These are phyloP conservation scores for Curvularia lunata DNA, from an alignment of 2,329 filamentous ascomycete genomes.

Conservation along the genomic window DNA sequence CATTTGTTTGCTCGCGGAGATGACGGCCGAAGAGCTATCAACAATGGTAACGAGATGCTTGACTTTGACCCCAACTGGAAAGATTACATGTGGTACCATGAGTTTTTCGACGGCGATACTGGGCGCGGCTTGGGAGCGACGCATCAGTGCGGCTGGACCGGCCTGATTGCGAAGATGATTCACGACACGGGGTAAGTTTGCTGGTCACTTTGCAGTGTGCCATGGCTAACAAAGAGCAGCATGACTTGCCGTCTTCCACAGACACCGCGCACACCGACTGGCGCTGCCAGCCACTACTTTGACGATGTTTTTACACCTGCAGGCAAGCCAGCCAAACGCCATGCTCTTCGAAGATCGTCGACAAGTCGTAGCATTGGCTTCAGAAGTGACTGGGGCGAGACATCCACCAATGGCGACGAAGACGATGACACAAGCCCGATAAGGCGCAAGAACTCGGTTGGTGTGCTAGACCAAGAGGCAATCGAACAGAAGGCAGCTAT, in stretches of 20 bases:
- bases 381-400: constrained; percentile 73
- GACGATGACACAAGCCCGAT: constrained; percentile 40
- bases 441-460: constrained; percentile 56
- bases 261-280: constrained; percentile 85
- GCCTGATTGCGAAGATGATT: constrained; percentile 93
- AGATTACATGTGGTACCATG: constrained; percentile 93
- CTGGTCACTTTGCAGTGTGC: not conserved
- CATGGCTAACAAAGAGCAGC: constrained; percentile 52
- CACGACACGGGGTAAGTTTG: constrained; percentile 88
- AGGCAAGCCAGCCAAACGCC: constrained; percentile 53
- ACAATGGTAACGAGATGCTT: constrained; percentile 80
- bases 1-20: constrained; percentile 87
- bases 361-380: constrained; percentile 83
- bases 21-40: constrained; percentile 86
- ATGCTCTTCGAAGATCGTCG: constrained; percentile 75
- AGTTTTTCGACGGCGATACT: constrained; percentile 94
- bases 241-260: constrained; percentile 64
- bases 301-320: constrained; percentile 79
- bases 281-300: constrained; percentile 90
- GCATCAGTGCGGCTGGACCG: constrained; percentile 97
- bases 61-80: constrained; percentile 95
- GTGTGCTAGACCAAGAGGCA: constrained; percentile 61
- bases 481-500: constrained; percentile 46
- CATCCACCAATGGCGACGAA: constrained; percentile 45
- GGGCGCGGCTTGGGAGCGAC: constrained; percentile 89